Percentiles rank a stretch among this genome's conserved stretches.
Evolutionary conservation across 2,329 filamentous ascomycete species (phyloP).

Genomic region (Monosporascus cannonballus): DNA sequence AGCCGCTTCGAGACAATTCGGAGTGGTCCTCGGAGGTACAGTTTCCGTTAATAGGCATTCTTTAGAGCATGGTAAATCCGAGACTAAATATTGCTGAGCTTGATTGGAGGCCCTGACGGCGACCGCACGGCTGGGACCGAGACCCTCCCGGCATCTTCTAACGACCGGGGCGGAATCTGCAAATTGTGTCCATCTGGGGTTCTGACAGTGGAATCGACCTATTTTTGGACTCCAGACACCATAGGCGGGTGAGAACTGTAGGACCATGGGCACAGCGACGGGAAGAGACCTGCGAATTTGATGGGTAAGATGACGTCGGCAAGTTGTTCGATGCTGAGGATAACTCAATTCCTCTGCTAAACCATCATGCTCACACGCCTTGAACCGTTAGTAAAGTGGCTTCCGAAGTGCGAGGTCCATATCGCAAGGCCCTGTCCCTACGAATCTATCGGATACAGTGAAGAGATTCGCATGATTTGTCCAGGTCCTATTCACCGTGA

Average conservation of each 20-base stretch:
- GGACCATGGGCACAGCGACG: background rate
- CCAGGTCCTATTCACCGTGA: too few relatives aligned
- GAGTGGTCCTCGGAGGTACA: background rate
- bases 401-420: too few relatives aligned
- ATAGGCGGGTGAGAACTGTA: background rate
- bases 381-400: too few relatives aligned
- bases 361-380: slow-evolving; percentile 2
- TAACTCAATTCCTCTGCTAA: slow-evolving; percentile 9
- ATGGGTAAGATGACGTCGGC: background rate
- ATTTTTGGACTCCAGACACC: background rate
- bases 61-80: background rate
- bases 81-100: background rate
- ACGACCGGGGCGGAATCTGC: background rate
- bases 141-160: background rate
- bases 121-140: background rate
- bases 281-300: background rate
- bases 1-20: background rate
- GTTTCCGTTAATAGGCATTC: background rate
- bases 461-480: too few relatives aligned
- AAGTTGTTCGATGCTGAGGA: background rate
- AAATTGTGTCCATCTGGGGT: background rate
- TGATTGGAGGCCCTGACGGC: background rate
- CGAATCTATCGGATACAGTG: too few relatives aligned
- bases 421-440: too few relatives aligned
- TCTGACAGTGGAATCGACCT: background rate